Conservation (phyloP, 116 monocot species). For the Trichopus zeylanicus region DNA sequence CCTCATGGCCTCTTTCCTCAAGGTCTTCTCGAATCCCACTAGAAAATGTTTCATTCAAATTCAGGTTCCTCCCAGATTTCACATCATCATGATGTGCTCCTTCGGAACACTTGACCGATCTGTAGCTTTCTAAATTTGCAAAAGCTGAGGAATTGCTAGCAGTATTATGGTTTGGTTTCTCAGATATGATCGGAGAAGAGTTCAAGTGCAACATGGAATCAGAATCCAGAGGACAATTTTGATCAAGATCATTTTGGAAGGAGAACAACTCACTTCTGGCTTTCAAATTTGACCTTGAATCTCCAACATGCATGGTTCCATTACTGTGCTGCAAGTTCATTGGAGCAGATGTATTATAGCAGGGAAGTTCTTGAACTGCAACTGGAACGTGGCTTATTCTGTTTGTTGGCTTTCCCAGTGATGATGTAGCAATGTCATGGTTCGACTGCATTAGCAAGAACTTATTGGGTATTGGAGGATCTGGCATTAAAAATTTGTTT, state of each 20-base stretch:
- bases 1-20: slow-evolving; percentile 7
- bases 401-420: slow-evolving; percentile 5
- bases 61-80: slow-evolving; percentile 8
- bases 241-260: slow-evolving; percentile 10
- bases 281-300: slow-evolving; percentile 5
- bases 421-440: slow-evolving; percentile 1
- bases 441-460: slow-evolving; percentile 2
- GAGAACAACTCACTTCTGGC: slow-evolving; percentile 4
- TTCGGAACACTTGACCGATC: slow-evolving; percentile 8
- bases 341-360: slow-evolving; percentile 6
- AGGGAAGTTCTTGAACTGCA: slow-evolving; percentile 30
- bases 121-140: slow-evolving; percentile 7
- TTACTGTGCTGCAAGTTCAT: slow-evolving; percentile 6
- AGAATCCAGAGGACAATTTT: slow-evolving; percentile 6
- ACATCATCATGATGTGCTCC: not conserved
- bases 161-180: not conserved
- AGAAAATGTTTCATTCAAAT: slow-evolving; percentile 11
- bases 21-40: slow-evolving; percentile 3
- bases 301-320: too few relatives aligned
- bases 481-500: not conserved
- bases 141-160: not conserved
- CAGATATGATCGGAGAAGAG: not conserved
- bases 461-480: not conserved
- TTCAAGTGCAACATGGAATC: slow-evolving; percentile 1
- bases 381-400: slow-evolving; percentile 12